Evolutionary conservation across 2,329 filamentous ascomycete genomes (phyloP).

Genomic region (Aschersonia sp.): DNA sequence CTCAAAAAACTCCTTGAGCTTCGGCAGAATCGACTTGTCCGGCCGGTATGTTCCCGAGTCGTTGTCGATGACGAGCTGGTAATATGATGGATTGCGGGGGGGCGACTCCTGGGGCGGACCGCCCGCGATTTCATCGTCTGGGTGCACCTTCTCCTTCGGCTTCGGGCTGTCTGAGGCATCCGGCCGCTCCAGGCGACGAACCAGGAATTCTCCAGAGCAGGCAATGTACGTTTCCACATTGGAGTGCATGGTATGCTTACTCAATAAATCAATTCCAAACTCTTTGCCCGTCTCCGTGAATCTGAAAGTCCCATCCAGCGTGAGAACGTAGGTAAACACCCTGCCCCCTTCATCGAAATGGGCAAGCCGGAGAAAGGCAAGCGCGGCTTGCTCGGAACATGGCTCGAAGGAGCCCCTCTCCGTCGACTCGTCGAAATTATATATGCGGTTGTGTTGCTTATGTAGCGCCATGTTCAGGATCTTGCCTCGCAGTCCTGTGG

Average conservation of each 20-base stretch:
- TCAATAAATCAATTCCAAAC: conserved; percentile 83
- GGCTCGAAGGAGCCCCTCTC: conserved; percentile 53
- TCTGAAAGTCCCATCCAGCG: conserved; percentile 69
- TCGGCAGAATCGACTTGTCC: conserved; percentile 58
- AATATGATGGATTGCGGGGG: conserved; percentile 38
- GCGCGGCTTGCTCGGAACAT: conserved; percentile 54
- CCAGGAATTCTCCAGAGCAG: conserved; percentile 85
- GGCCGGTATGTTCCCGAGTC: conserved; percentile 89
- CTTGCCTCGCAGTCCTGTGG: conserved; percentile 60
- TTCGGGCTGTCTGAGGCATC: conserved; percentile 26
- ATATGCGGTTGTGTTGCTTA: conserved; percentile 78
- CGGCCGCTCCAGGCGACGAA: conserved; percentile 49
- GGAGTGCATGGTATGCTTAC: conserved; percentile 95
- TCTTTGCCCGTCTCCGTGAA: conserved; percentile 95
- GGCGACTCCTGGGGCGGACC: conserved; percentile 29
- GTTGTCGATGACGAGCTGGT: conserved; percentile 88
- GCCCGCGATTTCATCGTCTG: conserved; percentile 28
- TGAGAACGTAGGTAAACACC: conserved; percentile 85
- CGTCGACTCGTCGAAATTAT: conserved; percentile 72
- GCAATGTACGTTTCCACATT: conserved; percentile 85
- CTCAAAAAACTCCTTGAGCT: conserved; percentile 55
- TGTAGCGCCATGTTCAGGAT: conserved; percentile 75
- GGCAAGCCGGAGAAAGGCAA: conserved; percentile 71
- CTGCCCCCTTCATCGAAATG: conserved; percentile 78
- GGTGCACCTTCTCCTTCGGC: conserved; percentile 34